These are phyloP conservation scores for Nemania sp. DNA, from an alignment of 2,329 filamentous ascomycete species.

Conservation along the genomic window DNA sequence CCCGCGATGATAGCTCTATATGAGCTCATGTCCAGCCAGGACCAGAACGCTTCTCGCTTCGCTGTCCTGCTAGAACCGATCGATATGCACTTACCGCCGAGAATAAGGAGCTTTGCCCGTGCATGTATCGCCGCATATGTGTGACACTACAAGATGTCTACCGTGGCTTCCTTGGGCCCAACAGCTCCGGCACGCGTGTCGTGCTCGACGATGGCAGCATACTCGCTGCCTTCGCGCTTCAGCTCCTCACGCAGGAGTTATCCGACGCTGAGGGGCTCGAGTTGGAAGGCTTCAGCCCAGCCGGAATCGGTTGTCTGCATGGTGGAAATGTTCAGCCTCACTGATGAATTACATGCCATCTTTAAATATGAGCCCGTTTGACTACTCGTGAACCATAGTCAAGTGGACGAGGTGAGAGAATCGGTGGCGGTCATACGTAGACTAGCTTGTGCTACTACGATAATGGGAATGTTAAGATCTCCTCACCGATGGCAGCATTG, in stretches of 20 bases:
- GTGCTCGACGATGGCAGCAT: slow-evolving; percentile 5
- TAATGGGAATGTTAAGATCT: too few species aligned
- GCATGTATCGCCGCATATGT: background rate
- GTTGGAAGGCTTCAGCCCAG: background rate
- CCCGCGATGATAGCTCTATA: background rate
- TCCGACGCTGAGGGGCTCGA: slow-evolving; percentile 6
- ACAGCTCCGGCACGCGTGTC: slow-evolving; percentile 8
- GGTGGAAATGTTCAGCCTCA: too few species aligned
- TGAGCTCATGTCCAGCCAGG: background rate
- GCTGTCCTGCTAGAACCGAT: background rate
- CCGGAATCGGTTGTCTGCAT: too few species aligned
- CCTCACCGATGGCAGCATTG: too few species aligned
- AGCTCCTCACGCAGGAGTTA: background rate
- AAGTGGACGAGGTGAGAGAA: too few species aligned
- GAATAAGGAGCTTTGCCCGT: background rate
- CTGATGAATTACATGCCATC: too few species aligned
- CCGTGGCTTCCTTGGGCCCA: slow-evolving; percentile 2
- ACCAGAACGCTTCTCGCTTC: background rate
- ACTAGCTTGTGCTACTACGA: too few species aligned
- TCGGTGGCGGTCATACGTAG: too few species aligned
- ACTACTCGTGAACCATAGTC: too few species aligned
- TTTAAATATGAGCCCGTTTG: too few species aligned
- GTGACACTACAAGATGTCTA: background rate
- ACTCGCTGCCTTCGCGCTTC: background rate
- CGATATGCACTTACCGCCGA: slow-evolving; percentile 2